Base-by-base conservation (phyloP, 352 stramenopile species). In the Pythium biforme region DNA sequence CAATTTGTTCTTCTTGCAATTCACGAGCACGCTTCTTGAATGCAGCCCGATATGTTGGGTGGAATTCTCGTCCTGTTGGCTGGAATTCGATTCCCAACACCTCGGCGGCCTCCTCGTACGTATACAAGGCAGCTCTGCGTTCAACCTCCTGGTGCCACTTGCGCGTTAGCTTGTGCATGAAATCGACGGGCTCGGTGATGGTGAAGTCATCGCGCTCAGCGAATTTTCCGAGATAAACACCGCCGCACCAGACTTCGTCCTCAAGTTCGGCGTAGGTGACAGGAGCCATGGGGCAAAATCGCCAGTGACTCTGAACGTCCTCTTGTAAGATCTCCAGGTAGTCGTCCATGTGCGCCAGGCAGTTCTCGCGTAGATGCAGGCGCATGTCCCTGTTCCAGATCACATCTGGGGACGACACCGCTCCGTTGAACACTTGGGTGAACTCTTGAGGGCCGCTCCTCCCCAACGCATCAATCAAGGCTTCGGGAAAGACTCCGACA, bases 341-440 rank as follows among this genome's bases (percentile, higher is more conserved):
- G 68, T 98, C 94, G 45, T 90, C 78, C n/a, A 98, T 66, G 74
- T 99, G 96, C 14, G 92, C 80, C 0, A 87, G 51, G 34, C 97
- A 94, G 74, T 90, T 84, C 12, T 89, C 76, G 26, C 96, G 86
- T 2, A 98, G 66, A 56, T 97, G 83, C 20, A 82, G 79, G 11
- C 92, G 80, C 96, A 98, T 98, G 0, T 90, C 75, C n/a, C 75
- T 62, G 61, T 77, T 97, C 96, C 96, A 99, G 67, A 99, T 95
- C 4, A 98, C 93, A 45, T 96, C 79, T 20, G 95, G 91, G 1
- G 92, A 97, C 49, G 89, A 72, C 20, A 87, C 78, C 31, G 94
- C 77, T 19, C 89, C 83, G 29, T 75, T 88, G 55, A 98, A 98
- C 8, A 97, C 70, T 25, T 97, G 79, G 1, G 85, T 79, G 64